Evolutionary conservation across 495 filamentous ascomycete genomes (phyloP).

Genomic region (Bacidia gigantensis): DNA sequence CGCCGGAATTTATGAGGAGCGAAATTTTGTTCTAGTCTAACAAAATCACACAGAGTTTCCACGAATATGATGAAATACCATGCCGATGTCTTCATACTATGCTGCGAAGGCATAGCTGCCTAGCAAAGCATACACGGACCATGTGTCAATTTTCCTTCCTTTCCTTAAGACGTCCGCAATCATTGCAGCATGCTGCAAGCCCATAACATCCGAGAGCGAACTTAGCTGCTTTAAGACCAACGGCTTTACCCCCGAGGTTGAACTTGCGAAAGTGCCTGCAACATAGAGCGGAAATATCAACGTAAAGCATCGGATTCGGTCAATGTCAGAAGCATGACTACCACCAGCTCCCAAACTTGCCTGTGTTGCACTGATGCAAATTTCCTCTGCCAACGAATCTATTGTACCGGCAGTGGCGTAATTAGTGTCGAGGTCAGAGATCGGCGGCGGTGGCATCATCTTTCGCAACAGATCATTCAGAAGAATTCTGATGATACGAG

Average conservation of each 20-base stretch:
- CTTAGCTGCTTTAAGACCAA: constrained; percentile 21
- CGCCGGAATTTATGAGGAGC: too few relatives aligned
- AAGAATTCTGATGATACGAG: constrained; percentile 20
- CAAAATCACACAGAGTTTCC: too few relatives aligned
- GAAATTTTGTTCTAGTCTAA: too few relatives aligned
- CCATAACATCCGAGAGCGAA: constrained; percentile 19
- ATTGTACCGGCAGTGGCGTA: constrained; percentile 4
- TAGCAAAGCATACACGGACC: constrained; percentile 24
- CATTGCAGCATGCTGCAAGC: constrained; percentile 18
- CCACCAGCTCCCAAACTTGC: too few relatives aligned
- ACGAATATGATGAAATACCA: too few relatives aligned
- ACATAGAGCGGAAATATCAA: constrained; percentile 24
- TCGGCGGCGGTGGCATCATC: background rate
- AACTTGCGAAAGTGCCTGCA: constrained; percentile 13
- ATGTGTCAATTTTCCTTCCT: constrained; percentile 9
- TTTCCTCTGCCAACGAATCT: constrained; percentile 16
- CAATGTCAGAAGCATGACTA: background rate
- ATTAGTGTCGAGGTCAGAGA: background rate
- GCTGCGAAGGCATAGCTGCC: constrained; percentile 25
- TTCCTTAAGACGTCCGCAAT: constrained; percentile 19
- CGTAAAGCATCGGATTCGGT: constrained; percentile 15
- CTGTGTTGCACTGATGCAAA: constrained; percentile 17
- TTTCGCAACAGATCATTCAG: constrained; percentile 18
- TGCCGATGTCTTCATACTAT: too few relatives aligned
- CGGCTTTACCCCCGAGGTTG: constrained; percentile 4